phyloP scores from a whole-genome alignment of 306 rosid genomes.

The Quillaja saponaria region DNA sequence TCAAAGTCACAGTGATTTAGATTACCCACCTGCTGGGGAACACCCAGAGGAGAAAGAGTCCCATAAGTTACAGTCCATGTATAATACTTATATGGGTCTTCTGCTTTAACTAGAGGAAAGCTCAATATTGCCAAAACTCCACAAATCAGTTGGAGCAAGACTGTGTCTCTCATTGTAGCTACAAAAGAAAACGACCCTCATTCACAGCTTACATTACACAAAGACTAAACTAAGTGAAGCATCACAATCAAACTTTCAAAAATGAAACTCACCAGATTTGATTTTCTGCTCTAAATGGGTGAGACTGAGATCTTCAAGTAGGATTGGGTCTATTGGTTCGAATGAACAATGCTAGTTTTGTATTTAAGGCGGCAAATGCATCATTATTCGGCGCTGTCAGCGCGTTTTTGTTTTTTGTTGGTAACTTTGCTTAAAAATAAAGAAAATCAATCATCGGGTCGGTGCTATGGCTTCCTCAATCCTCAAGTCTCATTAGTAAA shows the following conservation, averaged over 20 bases:
- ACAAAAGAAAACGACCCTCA: conserved; percentile 32
- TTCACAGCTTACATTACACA: background rate
- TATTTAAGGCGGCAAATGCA: conserved; percentile 11
- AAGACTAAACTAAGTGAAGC: conserved; percentile 16
- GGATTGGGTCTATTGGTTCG: conserved; percentile 8
- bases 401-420: conserved; percentile 52
- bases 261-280: conserved; percentile 36
- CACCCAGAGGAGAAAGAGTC: conserved; percentile 71
- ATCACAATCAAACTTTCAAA: conserved; percentile 9
- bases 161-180: conserved; percentile 52
- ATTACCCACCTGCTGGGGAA: conserved; percentile 79
- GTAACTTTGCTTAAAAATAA: conserved; percentile 21
- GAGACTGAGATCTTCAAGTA: background rate
- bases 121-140: conserved; percentile 43
- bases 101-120: conserved; percentile 62
- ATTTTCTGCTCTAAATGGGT: conserved; percentile 2
- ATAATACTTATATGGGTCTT: conserved; percentile 67
- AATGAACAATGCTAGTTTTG: conserved; percentile 1
- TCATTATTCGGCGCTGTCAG: conserved; percentile 33
- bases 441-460: background rate
- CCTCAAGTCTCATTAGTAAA: conserved; percentile 21
- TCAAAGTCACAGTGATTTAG: conserved; percentile 30
- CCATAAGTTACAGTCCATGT: conserved; percentile 96
- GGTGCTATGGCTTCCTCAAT: conserved; percentile 1
- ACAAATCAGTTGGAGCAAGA: conserved; percentile 42